Percentiles rank a stretch among this genome's conserved stretches.
Conservation (phyloP, 2,329 filamentous ascomycete species). For the Calonectria pseudoreteaudii region DNA sequence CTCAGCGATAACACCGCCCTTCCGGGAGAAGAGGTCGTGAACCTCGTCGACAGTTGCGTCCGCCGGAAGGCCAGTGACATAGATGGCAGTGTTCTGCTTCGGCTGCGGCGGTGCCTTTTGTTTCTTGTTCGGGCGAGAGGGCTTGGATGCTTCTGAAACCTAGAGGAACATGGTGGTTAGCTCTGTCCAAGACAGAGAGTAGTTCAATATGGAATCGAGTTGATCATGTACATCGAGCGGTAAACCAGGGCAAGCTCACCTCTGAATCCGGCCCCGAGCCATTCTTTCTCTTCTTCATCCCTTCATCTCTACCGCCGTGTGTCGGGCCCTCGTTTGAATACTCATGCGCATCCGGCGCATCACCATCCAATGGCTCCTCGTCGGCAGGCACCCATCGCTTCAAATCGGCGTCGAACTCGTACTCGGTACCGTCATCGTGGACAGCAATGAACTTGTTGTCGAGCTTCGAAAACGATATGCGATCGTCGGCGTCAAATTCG, state of each 20-base stretch:
- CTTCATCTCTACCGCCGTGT: slow-evolving; percentile 40
- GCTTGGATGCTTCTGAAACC: slow-evolving; percentile 49
- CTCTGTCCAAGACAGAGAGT: neutral
- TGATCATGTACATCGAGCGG: neutral
- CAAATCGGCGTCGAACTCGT: slow-evolving; percentile 79
- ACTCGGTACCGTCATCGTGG: slow-evolving; percentile 86
- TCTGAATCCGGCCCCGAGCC: slow-evolving; percentile 52
- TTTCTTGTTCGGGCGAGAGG: slow-evolving; percentile 57
- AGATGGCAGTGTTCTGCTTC: slow-evolving; percentile 87
- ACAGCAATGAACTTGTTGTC: slow-evolving; percentile 87
- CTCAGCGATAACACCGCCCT: slow-evolving; percentile 92
- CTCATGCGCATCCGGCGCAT: slow-evolving; percentile 53
- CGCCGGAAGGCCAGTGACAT: slow-evolving; percentile 86
- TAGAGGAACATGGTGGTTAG: slow-evolving; percentile 28
- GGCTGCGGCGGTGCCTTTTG: slow-evolving; percentile 62
- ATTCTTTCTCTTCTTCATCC: slow-evolving; percentile 57
- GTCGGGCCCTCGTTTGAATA: slow-evolving; percentile 42
- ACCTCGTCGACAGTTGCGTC: slow-evolving; percentile 87
- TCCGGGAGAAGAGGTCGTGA: slow-evolving; percentile 82
- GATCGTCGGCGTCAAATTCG: slow-evolving; percentile 81
- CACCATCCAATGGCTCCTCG: slow-evolving; percentile 56
- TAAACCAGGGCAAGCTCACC: slow-evolving; percentile 50
- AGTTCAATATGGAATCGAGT: neutral
- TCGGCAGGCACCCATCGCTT: slow-evolving; percentile 80
- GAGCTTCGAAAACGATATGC: slow-evolving; percentile 88